Evolutionary conservation across 129 eudicot genomes (phyloP), one percentile per base, ranked within the genome.

Genomic region (Flaveria ramosissima): DNA sequence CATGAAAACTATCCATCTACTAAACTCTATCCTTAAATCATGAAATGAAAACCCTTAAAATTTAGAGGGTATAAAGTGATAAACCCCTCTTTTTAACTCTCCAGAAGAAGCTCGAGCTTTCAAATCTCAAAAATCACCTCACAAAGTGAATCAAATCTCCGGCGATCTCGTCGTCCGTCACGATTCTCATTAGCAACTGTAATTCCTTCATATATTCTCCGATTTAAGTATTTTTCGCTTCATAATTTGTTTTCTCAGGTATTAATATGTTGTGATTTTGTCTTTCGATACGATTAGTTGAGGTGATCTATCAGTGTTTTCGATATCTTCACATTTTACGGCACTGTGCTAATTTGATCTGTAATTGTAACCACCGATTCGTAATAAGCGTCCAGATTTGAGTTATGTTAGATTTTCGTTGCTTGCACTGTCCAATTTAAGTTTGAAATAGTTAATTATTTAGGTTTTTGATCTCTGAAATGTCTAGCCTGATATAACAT

Each of bases 111-210:
- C 8, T 46, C 43, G 32, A 69, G 42, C 47, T 64, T 60, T 52
- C 65, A 48, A 69, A 69, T 78, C 82, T 78, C 62, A 69, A 56
- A 17, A 70, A 42, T 68, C 71, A 45, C n/a, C 76, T 4, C 70
- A 7, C 32, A 39, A 21, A 52, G 20, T 50, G 42, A 55, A 41
- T 68, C 45, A 41, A 36, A 53, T 51, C 75, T 39, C 26, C 71
- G 63, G 71, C 77, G 77, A 60, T 78, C 76, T 70, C 55, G 53
- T 47, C 16, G 36, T 19, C n/a, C 41, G 17, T 15, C 45, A 13
- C 39, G 55, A 17, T 76, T 41, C 7, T 9, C 57, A 13, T 20
- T 57, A 13, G 57, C 43, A 20, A 67, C 70, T 45, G 77, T 60
- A 71, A 32, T 2, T 61, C 30, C 53, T 70, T 32, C 26, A 16